phyloP scores from a whole-genome alignment of 1,284 basidiomycete genomes.

The Cryptococcus neoformans region DNA sequence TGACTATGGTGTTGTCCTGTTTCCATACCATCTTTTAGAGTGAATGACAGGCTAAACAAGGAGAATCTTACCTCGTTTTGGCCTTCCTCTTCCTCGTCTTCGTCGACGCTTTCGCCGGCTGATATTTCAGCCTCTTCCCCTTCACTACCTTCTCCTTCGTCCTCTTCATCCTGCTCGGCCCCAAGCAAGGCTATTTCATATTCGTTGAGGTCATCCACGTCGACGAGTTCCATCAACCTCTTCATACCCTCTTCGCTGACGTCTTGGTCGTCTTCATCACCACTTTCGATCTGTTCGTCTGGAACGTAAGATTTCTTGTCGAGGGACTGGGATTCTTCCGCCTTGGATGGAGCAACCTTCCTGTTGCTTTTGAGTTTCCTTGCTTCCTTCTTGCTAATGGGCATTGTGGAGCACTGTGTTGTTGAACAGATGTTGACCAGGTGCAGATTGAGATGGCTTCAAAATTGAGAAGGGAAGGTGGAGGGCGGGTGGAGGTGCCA shows the following conservation, averaged over 20 bases:
- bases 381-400: conserved; percentile 33
- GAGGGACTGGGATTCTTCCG: neutral
- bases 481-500: neutral
- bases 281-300: conserved; percentile 32
- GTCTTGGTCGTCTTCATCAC: conserved; percentile 68
- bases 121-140: conserved; percentile 56
- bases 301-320: conserved; percentile 13
- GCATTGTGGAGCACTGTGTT: conserved; percentile 21
- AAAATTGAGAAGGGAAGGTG: conserved; percentile 8
- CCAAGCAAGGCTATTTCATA: conserved; percentile 31
- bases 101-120: conserved; percentile 46
- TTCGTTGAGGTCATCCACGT: conserved; percentile 51
- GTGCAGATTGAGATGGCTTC: neutral
- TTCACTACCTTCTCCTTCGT: conserved; percentile 67
- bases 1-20: conserved; percentile 41
- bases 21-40: neutral
- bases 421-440: neutral
- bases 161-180: conserved; percentile 57
- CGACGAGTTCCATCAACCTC: conserved; percentile 62
- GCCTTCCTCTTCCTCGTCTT: conserved; percentile 33
- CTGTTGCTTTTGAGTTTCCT: conserved; percentile 16
- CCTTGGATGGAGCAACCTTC: conserved; percentile 7
- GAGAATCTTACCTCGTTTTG: conserved; percentile 29
- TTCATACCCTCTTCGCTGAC: conserved; percentile 77
- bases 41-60: no score